These are phyloP conservation scores for Venturiaceae sp. DNA, from an alignment of 2,329 filamentous ascomycete genomes.

Conservation along the genomic window DNA sequence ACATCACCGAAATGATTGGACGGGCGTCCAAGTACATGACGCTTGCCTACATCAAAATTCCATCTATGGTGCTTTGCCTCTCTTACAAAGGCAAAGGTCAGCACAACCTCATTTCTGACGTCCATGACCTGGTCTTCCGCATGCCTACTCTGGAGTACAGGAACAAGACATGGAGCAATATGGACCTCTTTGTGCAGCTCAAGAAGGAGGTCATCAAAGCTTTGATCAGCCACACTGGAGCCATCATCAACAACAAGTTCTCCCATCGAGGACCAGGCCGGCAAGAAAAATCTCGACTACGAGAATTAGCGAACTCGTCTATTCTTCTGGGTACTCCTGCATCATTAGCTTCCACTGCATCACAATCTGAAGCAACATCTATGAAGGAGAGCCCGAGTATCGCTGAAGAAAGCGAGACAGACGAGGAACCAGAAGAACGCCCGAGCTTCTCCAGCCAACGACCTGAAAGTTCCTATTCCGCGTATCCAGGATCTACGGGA, in stretches of 20 bases:
- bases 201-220: constrained; percentile 94
- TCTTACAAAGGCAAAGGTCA: constrained; percentile 95
- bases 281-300: constrained; percentile 66
- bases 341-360: not conserved
- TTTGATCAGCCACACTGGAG: constrained; percentile 87
- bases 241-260: constrained; percentile 96
- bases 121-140: constrained; percentile 95
- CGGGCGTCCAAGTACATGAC: constrained; percentile 97
- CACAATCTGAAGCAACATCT: not conserved
- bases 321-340: constrained; percentile 40
- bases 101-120: constrained; percentile 80
- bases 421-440: not conserved
- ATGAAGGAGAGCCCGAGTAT: not conserved
- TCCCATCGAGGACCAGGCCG: constrained; percentile 75
- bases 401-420: not conserved
- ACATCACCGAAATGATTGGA: constrained; percentile 92
- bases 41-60: constrained; percentile 87
- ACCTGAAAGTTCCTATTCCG: not conserved
- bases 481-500: not conserved
- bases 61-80: constrained; percentile 87
- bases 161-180: constrained; percentile 98
- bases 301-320: constrained; percentile 74
- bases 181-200: constrained; percentile 82
- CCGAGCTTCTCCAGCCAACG: not conserved
- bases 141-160: constrained; percentile 90